Evolutionary conservation across 1,139 yeast species (phyloP).

Genomic region (Yueomyces sp.): DNA sequence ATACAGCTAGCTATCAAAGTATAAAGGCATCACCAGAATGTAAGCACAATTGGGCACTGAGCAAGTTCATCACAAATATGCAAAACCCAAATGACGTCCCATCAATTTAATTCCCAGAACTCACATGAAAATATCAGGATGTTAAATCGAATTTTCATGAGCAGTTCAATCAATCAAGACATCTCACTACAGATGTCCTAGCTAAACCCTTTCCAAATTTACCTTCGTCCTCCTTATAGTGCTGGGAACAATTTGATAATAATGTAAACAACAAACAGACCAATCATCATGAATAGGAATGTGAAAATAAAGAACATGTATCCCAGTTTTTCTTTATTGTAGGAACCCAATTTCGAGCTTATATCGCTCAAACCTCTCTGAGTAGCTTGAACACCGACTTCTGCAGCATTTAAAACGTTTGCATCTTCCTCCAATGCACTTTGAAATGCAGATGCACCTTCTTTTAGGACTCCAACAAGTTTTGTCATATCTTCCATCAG

Average conservation of each 20-base stretch:
- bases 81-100: too few species aligned
- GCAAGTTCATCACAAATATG: too few species aligned
- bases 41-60: too few species aligned
- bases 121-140: too few species aligned
- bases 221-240: conserved; percentile 11
- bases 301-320: conserved; percentile 22
- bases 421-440: conserved; percentile 26
- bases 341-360: conserved; percentile 20
- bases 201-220: too few species aligned
- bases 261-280: conserved; percentile 23
- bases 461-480: conserved; percentile 24
- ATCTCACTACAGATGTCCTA: too few species aligned
- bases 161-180: too few species aligned
- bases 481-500: conserved; percentile 27
- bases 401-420: conserved; percentile 28
- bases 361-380: conserved; percentile 23
- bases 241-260: conserved; percentile 29
- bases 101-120: too few species aligned
- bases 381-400: conserved; percentile 28
- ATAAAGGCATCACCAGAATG: too few species aligned
- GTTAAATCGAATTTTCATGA: too few species aligned
- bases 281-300: conserved; percentile 19
- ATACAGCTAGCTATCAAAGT: too few species aligned
- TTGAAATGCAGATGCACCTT: conserved; percentile 29
- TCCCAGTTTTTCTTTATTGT: conserved; percentile 24